A percentile compares a stretch with the other conserved stretches of the same genome.
Conservation (phyloP, 2,329 filamentous ascomycete genomes). For the Thermomyces lanuginosus region DNA sequence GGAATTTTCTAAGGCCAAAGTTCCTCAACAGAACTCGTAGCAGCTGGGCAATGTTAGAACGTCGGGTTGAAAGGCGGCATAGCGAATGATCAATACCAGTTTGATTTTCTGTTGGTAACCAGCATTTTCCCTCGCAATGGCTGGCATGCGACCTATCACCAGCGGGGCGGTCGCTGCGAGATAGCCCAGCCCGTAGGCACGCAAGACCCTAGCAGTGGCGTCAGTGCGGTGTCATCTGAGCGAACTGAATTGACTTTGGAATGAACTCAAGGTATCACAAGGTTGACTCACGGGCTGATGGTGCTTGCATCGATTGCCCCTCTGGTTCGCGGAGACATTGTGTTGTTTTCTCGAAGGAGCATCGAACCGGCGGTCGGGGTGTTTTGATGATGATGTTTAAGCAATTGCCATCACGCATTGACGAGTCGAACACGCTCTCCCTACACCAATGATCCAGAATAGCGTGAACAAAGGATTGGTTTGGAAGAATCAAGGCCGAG, state of each 20-base stretch:
- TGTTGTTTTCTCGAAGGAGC: conserved; percentile 1
- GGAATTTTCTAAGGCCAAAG: conserved; percentile 32
- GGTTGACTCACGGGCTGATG: conserved; percentile 20
- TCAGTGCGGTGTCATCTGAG: too few species aligned
- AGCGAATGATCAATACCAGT: conserved; percentile 17
- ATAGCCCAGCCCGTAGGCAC: conserved; percentile 34
- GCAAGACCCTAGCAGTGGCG: conserved; percentile 23
- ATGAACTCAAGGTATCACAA: conserved; percentile 1
- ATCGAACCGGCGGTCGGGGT: background rate
- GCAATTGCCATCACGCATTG: too few species aligned
- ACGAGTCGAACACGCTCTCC: too few species aligned
- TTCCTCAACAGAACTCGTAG: conserved; percentile 22
- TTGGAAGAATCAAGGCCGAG: too few species aligned
- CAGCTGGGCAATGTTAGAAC: conserved; percentile 17
- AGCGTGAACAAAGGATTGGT: too few species aligned
- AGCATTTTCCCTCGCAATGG: conserved; percentile 17
- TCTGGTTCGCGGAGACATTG: conserved; percentile 4
- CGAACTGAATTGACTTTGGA: too few species aligned
- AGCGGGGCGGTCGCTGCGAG: conserved; percentile 32
- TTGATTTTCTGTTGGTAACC: conserved; percentile 17
- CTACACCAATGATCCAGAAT: too few species aligned
- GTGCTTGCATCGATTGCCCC: conserved; percentile 6
- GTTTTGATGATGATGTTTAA: background rate
- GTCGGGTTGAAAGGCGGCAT: conserved; percentile 1
- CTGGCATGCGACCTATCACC: conserved; percentile 24